Evolutionary conservation across 768 basidiomycete species (phyloP).

Genomic region (Lactifluus volemus): DNA sequence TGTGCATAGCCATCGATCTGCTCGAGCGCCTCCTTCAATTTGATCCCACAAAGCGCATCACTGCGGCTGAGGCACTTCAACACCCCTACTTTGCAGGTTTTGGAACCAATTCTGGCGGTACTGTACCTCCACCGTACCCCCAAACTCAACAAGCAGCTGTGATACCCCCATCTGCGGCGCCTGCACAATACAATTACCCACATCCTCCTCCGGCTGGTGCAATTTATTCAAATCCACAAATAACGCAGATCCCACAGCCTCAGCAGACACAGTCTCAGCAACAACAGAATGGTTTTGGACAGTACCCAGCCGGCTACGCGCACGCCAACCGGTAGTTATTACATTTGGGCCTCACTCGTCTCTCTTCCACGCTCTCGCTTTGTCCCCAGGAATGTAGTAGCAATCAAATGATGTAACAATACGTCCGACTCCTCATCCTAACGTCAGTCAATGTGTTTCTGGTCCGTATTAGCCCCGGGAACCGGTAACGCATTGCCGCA

Average conservation of each 20-base stretch:
- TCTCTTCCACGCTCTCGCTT: not conserved
- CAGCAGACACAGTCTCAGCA: conserved; percentile 24
- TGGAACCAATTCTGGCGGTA: conserved; percentile 33
- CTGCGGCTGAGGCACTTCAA: conserved; percentile 82
- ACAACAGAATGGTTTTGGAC: conserved; percentile 19
- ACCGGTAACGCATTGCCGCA: not conserved
- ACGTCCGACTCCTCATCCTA: not conserved
- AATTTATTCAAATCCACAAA: conserved; percentile 16
- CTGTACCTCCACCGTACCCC: conserved; percentile 25
- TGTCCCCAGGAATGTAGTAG: conserved; percentile 1
- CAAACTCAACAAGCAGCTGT: conserved; percentile 55
- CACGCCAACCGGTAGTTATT: conserved; percentile 10
- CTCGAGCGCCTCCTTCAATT: conserved; percentile 94
- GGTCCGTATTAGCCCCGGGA: not conserved
- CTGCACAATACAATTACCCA: conserved; percentile 46
- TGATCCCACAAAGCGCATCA: conserved; percentile 86
- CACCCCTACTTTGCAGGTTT: conserved; percentile 78
- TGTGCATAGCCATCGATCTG: conserved; percentile 66
- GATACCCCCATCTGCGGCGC: conserved; percentile 25
- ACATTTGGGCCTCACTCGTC: not conserved
- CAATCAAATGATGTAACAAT: conserved; percentile 4
- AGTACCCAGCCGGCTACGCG: conserved; percentile 21
- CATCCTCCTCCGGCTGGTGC: conserved; percentile 44
- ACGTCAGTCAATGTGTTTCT: not conserved
- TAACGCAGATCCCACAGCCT: conserved; percentile 27